Evolutionary conservation across 2,329 filamentous ascomycete species (phyloP).

Genomic region (Coccinonectria pachysandricola): DNA sequence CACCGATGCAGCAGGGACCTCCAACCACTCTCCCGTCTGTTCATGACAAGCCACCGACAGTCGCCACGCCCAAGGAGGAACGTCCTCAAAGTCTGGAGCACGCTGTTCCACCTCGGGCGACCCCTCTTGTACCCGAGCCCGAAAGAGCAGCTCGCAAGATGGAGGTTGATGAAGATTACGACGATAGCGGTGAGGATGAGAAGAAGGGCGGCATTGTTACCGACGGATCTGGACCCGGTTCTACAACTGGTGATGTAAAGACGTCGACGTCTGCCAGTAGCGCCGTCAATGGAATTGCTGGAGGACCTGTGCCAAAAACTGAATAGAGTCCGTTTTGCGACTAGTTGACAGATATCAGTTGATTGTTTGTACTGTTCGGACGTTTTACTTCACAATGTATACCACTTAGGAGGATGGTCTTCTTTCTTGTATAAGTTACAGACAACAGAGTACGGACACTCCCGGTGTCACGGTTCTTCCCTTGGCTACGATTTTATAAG

Average conservation of each 20-base stretch:
- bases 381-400: slow-evolving; percentile 12
- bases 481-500: slow-evolving; percentile 20
- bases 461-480: slow-evolving; percentile 14
- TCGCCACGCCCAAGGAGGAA: slow-evolving; percentile 46
- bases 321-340: slow-evolving; percentile 31
- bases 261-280: slow-evolving; percentile 36
- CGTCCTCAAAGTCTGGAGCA: slow-evolving; percentile 32
- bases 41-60: slow-evolving; percentile 35
- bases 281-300: slow-evolving; percentile 33
- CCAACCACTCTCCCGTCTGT: slow-evolving; percentile 44
- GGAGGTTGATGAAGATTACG: slow-evolving; percentile 96
- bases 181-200: slow-evolving; percentile 85
- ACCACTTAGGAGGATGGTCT: slow-evolving; percentile 15
- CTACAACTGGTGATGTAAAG: slow-evolving; percentile 42
- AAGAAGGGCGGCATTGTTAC: slow-evolving; percentile 42
- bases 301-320: slow-evolving; percentile 32
- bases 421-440: slow-evolving; percentile 7
- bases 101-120: slow-evolving; percentile 32
- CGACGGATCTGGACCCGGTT: slow-evolving; percentile 35
- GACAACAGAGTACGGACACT: slow-evolving; percentile 12
- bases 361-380: slow-evolving; percentile 12
- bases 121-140: slow-evolving; percentile 53
- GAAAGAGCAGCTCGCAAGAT: slow-evolving; percentile 81
- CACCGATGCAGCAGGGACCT: slow-evolving; percentile 52
- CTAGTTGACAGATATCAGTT: too few species aligned